Evolutionary conservation across 2,329 filamentous ascomycete genomes (phyloP).

Genomic region (Pestalotiopsis sp.): DNA sequence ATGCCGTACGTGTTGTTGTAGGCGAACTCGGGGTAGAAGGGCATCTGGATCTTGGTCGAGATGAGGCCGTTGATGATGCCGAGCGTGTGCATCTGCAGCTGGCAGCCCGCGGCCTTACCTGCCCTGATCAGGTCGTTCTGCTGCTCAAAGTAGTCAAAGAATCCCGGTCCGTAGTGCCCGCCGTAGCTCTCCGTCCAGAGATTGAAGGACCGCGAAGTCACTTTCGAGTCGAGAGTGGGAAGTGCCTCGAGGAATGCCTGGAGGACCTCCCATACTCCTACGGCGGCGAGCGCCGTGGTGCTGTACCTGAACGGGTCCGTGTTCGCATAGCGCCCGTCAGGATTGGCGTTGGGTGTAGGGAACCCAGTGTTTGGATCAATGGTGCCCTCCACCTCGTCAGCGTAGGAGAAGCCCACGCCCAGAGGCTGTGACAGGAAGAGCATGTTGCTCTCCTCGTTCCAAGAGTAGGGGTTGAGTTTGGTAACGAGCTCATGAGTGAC

Average conservation of each 20-base stretch:
- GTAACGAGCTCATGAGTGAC: conserved; percentile 36
- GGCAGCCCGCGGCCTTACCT: conserved; percentile 47
- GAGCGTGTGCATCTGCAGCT: conserved; percentile 55
- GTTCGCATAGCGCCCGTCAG: conserved; percentile 31
- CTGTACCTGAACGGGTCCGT: conserved; percentile 28
- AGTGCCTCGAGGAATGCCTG: conserved; percentile 30
- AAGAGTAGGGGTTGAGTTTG: conserved; percentile 22
- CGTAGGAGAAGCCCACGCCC: conserved; percentile 32
- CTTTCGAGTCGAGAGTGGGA: conserved; percentile 42
- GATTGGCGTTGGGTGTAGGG: conserved; percentile 25
- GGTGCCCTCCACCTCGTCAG: conserved; percentile 26
- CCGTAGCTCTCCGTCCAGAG: conserved; percentile 60
- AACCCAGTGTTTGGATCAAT: conserved; percentile 27
- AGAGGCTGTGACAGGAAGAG: conserved; percentile 32
- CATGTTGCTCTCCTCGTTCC: conserved; percentile 29
- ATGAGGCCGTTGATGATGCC: conserved; percentile 61
- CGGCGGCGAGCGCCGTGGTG: conserved; percentile 29
- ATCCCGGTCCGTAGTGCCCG: conserved; percentile 41
- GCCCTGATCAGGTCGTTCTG: conserved; percentile 58
- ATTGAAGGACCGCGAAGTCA: conserved; percentile 57
- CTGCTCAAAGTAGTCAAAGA: conserved; percentile 59
- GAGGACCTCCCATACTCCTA: conserved; percentile 31
- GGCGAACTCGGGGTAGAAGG: conserved; percentile 41
- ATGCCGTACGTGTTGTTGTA: conserved; percentile 47
- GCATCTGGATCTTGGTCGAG: conserved; percentile 50